Evolutionary conservation across 169 alveolate species (phyloP).

Genomic region (Neospora caninum): DNA sequence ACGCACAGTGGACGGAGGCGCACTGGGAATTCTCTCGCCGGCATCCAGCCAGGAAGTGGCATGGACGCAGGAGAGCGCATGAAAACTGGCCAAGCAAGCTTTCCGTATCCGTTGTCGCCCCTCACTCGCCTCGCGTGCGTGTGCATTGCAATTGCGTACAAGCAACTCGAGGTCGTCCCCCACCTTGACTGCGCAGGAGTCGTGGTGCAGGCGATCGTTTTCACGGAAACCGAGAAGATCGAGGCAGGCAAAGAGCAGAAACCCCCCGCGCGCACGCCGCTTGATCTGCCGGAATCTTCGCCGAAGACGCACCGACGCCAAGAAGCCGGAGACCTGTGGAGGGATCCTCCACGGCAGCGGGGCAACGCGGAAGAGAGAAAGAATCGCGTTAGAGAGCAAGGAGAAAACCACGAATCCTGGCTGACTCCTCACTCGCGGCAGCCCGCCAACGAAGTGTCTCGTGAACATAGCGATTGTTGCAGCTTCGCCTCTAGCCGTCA

Average conservation of each 20-base stretch:
- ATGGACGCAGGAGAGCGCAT: too few relatives aligned
- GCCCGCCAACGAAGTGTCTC: not conserved
- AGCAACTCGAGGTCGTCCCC: slow-evolving; percentile 50
- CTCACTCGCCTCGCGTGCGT: slow-evolving; percentile 59
- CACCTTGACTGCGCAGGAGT: slow-evolving; percentile 37
- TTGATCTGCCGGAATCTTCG: too few relatives aligned
- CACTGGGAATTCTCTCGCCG: too few relatives aligned
- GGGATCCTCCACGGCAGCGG: too few relatives aligned
- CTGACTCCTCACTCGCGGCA: not conserved
- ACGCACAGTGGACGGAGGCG: too few relatives aligned
- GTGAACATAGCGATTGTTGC: not conserved
- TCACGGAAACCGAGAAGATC: not conserved
- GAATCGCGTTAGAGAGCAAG: too few relatives aligned
- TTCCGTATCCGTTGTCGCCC: slow-evolving; percentile 50
- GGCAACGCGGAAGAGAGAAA: too few relatives aligned
- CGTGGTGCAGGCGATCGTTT: not conserved
- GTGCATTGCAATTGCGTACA: slow-evolving; percentile 48
- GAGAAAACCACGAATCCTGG: too few relatives aligned
- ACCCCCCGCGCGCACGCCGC: not conserved
- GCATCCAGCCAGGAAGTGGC: too few relatives aligned
- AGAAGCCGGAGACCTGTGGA: too few relatives aligned
- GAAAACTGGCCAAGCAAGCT: too few relatives aligned
- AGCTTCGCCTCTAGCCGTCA: not conserved
- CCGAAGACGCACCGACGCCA: too few relatives aligned
- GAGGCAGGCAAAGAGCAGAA: not conserved